Percentiles rank a stretch among this genome's conserved stretches.
Conservation (phyloP, 805 yeast genomes). For the Metschnikowia dekortorum region DNA sequence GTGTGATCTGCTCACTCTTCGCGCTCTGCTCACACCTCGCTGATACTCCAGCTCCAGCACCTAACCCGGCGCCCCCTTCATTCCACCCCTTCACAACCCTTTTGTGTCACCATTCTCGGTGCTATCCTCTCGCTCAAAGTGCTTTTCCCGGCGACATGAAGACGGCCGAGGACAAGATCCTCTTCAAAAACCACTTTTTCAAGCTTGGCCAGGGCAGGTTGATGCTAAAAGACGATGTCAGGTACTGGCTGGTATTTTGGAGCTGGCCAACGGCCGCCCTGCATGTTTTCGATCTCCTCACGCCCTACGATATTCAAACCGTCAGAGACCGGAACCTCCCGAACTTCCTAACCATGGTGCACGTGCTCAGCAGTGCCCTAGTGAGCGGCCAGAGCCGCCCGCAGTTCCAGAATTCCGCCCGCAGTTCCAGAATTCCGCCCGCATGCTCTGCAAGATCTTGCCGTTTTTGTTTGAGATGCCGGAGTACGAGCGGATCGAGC, state of each 20-base stretch:
- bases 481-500: constrained; percentile 23
- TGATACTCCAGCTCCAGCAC: background rate
- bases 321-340: constrained; percentile 54
- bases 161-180: constrained; percentile 63
- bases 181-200: constrained; percentile 57
- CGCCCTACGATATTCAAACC: constrained; percentile 53
- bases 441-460: constrained; percentile 58
- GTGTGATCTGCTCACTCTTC: no score
- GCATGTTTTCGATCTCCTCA: constrained; percentile 56
- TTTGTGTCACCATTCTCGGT: no score
- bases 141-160: constrained; percentile 48
- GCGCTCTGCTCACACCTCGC: background rate
- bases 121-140: background rate
- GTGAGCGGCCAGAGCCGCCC: constrained; percentile 7
- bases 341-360: constrained; percentile 54
- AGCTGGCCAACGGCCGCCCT: constrained; percentile 42
- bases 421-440: constrained; percentile 56
- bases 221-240: constrained; percentile 21
- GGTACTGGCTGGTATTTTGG: constrained; percentile 33
- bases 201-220: constrained; percentile 47
- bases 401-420: constrained; percentile 51
- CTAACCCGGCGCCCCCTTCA: background rate
- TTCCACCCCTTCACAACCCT: no score
- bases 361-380: constrained; percentile 22
- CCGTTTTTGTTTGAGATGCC: constrained; percentile 65